Evolutionary conservation across 2,329 filamentous ascomycete species (phyloP), one percentile per base, ranked within the genome.

Genomic region (Aspergillus sp.): DNA sequence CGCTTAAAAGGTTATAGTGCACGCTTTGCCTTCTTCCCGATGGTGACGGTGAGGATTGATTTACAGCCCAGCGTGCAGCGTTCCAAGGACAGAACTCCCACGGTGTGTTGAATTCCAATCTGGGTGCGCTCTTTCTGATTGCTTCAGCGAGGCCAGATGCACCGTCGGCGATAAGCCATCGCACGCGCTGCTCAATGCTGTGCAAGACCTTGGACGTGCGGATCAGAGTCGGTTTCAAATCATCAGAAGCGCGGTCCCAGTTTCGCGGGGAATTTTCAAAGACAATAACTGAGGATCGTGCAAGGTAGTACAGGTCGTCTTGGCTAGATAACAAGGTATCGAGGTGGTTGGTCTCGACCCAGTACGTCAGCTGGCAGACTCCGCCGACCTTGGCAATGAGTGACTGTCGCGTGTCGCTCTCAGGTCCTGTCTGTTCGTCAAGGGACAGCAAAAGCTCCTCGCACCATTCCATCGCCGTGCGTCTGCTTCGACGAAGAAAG

Each of bases 341-440:
- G 12, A 60, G 20, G 52, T 58, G 53, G 16, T 57, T 22, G n/a
- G 52, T 29, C 24, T 64, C 57, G 29, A 61, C 51, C 9, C 39
- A 24, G 31, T 59, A 64, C 26, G 56, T 62, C 6, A 60, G 24
- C 45, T 63, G 54, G 42, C 58, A 64, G 18, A 63, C 57, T 26
- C 29, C 39, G 16, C 57, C 58, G 18, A 64, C 3, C 24, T 32
- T 52, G 11, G 55, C 26, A 36, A 64, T 49, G 14, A 64, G 24
- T 22, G 9, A 20, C 39, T 56, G 49, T 32, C 9, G 9, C 16
- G 51, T 46, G 16, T 54, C 16, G 46, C 39, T 39, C 26, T 59
- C 24, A 49, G 52, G 49, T 39, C 42, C 54, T 29, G 31, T 49
- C 36, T 50, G 49, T 36, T 49, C 12, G 36, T 58, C 36, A 18